Conservation (phyloP, 2,329 filamentous ascomycete species). For the Epichloe gansuensis region DNA sequence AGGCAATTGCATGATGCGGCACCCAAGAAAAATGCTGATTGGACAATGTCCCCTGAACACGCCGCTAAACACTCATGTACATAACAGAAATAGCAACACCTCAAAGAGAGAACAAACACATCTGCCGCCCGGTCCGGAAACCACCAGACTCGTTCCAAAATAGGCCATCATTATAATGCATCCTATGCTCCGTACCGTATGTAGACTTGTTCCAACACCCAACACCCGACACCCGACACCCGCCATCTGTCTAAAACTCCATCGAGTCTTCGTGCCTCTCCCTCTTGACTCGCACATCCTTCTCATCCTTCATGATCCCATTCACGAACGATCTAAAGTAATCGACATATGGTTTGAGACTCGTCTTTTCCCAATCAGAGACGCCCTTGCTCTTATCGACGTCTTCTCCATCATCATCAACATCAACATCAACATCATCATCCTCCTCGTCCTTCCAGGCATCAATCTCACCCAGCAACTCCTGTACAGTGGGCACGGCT, state of each 20-base stretch:
- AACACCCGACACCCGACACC: not conserved
- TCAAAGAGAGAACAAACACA: too few relatives aligned
- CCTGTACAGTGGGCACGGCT: slow-evolving; percentile 76
- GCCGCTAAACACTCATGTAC: too few relatives aligned
- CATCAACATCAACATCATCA: slow-evolving; percentile 21
- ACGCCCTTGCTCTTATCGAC: slow-evolving; percentile 29
- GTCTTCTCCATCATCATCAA: slow-evolving; percentile 27
- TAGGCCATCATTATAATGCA: not conserved
- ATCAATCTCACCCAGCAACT: slow-evolving; percentile 76
- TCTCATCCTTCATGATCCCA: slow-evolving; percentile 64
- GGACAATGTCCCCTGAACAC: too few relatives aligned
- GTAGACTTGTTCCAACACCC: not conserved
- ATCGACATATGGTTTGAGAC: slow-evolving; percentile 83
- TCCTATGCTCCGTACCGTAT: not conserved
- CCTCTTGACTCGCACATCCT: slow-evolving; percentile 41
- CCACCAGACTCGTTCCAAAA: too few relatives aligned
- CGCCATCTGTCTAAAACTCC: slow-evolving; percentile 33
- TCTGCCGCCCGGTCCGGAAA: too few relatives aligned
- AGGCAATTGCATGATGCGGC: not conserved
- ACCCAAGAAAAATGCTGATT: too few relatives aligned
- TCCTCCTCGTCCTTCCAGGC: slow-evolving; percentile 47
- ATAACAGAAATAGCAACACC: too few relatives aligned
- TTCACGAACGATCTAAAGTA: slow-evolving; percentile 76
- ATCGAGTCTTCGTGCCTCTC: slow-evolving; percentile 41
- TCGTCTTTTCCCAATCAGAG: slow-evolving; percentile 95